Conservation (phyloP, 1,139 yeast genomes). For the Candida buenavistaensis region DNA sequence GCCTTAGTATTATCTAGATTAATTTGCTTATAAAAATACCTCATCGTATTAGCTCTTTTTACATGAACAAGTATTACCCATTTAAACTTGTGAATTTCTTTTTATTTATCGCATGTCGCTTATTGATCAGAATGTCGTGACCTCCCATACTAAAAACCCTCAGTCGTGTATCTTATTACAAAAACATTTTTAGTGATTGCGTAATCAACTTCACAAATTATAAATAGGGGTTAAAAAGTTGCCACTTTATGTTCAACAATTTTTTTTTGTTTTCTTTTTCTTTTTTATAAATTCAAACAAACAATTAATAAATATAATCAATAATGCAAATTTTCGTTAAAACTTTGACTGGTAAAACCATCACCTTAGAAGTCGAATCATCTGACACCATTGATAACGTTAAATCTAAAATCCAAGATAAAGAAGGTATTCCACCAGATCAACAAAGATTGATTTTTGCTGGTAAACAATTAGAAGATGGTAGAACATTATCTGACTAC, state of each 20-base stretch:
- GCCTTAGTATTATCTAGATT: too few species aligned
- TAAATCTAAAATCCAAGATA: slow-evolving; percentile 77
- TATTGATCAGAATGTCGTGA: neutral
- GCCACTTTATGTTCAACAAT: slow-evolving; percentile 6
- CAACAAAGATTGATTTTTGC: slow-evolving; percentile 58
- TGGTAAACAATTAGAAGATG: slow-evolving; percentile 65
- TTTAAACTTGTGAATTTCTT: slow-evolving; percentile 1
- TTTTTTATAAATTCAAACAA: slow-evolving; percentile 20
- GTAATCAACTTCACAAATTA: neutral
- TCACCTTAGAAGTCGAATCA: slow-evolving; percentile 69
- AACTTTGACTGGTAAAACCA: slow-evolving; percentile 92
- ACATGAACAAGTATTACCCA: neutral
- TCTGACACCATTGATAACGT: slow-evolving; percentile 73
- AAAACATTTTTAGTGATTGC: too few species aligned
- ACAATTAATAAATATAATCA: slow-evolving; percentile 91
- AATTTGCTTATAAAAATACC: too few species aligned
- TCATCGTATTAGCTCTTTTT: too few species aligned
- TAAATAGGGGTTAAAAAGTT: slow-evolving; percentile 8
- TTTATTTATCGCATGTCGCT: neutral
- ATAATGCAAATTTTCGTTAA: slow-evolving; percentile 98
- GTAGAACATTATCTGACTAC: slow-evolving; percentile 66
- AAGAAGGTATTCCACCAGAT: slow-evolving; percentile 55
- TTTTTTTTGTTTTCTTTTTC: slow-evolving; percentile 1
- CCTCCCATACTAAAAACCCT: neutral
- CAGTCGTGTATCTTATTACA: slow-evolving; percentile 2